Percentiles rank a stretch among this genome's conserved stretches.
Conservation (phyloP, 2,329 filamentous ascomycete genomes). For the Pestalotiopsis sp. region DNA sequence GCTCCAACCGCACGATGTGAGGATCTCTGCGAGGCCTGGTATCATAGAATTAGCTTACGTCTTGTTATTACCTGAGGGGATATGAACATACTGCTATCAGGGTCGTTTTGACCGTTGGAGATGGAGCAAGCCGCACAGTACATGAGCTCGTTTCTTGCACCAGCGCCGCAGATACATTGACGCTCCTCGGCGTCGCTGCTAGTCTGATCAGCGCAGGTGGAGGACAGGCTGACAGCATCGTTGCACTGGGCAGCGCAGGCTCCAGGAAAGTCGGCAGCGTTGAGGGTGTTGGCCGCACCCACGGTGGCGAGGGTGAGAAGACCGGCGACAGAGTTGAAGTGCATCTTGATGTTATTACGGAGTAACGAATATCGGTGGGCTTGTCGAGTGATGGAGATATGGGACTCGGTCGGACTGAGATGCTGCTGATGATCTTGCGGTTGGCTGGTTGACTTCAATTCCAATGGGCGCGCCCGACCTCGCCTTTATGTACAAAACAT, state of each 20-base stretch:
- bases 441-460: not conserved
- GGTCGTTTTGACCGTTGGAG: slow-evolving; percentile 11
- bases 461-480: not conserved
- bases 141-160: slow-evolving; percentile 12
- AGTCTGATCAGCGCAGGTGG: not conserved
- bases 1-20: slow-evolving; percentile 10
- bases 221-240: slow-evolving; percentile 7
- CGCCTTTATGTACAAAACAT: slow-evolving; percentile 3
- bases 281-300: slow-evolving; percentile 1
- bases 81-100: slow-evolving; percentile 7
- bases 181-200: slow-evolving; percentile 9
- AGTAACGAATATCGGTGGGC: not conserved
- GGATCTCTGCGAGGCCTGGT: slow-evolving; percentile 9
- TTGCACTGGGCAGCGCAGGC: slow-evolving; percentile 10
- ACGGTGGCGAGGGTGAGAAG: slow-evolving; percentile 7
- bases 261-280: slow-evolving; percentile 12
- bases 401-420: not conserved
- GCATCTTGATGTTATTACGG: slow-evolving; percentile 1
- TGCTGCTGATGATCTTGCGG: not conserved
- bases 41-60: not conserved
- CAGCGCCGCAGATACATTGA: slow-evolving; percentile 12
- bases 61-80: not conserved
- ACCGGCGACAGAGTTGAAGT: slow-evolving; percentile 9
- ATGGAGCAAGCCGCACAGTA: slow-evolving; percentile 14
- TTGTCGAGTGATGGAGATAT: not conserved